phyloP scores from a whole-genome alignment of 1,139 yeast species.

The Spathaspora sp. region DNA sequence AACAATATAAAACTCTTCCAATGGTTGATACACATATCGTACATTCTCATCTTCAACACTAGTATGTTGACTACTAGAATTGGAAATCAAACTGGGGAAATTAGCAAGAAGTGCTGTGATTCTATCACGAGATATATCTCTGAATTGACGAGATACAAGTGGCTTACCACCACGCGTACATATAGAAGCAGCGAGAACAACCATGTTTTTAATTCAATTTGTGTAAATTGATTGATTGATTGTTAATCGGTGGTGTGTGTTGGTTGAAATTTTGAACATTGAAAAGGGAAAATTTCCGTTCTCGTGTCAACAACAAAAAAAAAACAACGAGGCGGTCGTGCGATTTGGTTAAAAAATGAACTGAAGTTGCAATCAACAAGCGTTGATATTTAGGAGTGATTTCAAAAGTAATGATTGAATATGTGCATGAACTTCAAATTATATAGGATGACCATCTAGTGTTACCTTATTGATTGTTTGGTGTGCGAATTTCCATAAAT shows the following conservation, averaged over 20 bases:
- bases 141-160: slow-evolving; percentile 87
- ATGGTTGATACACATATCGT: slow-evolving; percentile 92
- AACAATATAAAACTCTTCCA: slow-evolving; percentile 91
- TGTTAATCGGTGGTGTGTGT: background rate
- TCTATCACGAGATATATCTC: slow-evolving; percentile 80
- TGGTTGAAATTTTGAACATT: background rate
- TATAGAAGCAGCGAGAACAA: slow-evolving; percentile 86
- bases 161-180: slow-evolving; percentile 96
- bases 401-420: background rate
- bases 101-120: slow-evolving; percentile 84
- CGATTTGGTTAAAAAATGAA: background rate
- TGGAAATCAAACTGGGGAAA: slow-evolving; percentile 78
- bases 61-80: slow-evolving; percentile 79
- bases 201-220: slow-evolving; percentile 20
- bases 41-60: slow-evolving; percentile 92
- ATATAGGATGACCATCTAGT: no score
- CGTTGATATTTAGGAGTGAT: background rate
- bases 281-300: background rate
- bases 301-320: slow-evolving; percentile 1
- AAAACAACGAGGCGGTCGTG: background rate
- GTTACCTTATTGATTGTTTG: no score
- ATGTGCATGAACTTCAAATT: no score
- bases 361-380: no score
- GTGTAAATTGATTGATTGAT: background rate
- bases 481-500: no score